Evolutionary conservation across 164 flowering plant genomes (phyloP).

Genomic region (Kingdonia uniflora): DNA sequence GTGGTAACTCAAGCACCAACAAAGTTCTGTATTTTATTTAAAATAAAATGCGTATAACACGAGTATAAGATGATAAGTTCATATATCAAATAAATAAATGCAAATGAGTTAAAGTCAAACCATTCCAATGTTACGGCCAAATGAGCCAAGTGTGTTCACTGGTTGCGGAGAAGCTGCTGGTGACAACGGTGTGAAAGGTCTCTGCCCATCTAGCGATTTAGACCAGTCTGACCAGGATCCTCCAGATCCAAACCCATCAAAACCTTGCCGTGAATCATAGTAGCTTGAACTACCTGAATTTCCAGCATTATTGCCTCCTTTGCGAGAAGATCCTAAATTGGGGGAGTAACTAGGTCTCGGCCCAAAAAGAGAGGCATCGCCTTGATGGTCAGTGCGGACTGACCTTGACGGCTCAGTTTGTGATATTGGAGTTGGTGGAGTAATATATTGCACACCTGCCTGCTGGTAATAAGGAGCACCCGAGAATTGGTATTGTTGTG

Average conservation of each 20-base stretch:
- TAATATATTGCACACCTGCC: constrained; percentile 46
- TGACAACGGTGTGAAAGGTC: constrained; percentile 46
- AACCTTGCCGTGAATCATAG: constrained; percentile 51
- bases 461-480: constrained; percentile 70
- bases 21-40: too few relatives aligned
- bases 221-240: constrained; percentile 64
- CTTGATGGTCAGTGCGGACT: constrained; percentile 41
- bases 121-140: constrained; percentile 54
- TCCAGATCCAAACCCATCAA: constrained; percentile 59
- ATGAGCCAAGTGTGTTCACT: constrained; percentile 46
- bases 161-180: constrained; percentile 64
- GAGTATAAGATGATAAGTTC: neutral
- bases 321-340: constrained; percentile 40
- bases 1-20: too few relatives aligned
- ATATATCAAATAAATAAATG: neutral
- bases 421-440: constrained; percentile 53
- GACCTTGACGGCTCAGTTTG: constrained; percentile 49
- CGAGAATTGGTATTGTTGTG: constrained; percentile 49
- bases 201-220: constrained; percentile 55
- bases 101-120: constrained; percentile 18
- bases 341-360: constrained; percentile 52
- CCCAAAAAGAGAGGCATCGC: constrained; percentile 43
- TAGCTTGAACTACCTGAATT: constrained; percentile 34
- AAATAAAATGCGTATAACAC: too few relatives aligned
- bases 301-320: constrained; percentile 45